Evolutionary conservation across 2,329 filamentous ascomycete genomes (phyloP).

Genomic region (Davidsoniella virescens): DNA sequence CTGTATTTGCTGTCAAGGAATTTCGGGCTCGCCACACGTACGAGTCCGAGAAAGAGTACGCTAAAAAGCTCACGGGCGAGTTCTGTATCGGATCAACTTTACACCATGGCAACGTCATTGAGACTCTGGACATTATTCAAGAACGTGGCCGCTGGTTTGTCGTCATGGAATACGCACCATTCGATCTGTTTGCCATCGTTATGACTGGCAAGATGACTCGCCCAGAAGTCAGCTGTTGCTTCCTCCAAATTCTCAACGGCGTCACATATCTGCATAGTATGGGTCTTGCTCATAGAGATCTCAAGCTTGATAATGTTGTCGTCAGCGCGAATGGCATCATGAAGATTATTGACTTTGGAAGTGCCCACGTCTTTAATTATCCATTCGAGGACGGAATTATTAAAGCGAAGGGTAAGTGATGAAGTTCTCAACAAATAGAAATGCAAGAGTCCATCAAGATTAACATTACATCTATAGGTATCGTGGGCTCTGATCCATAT

Average conservation of each 20-base stretch:
- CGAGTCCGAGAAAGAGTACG: conserved; percentile 88
- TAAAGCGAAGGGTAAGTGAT: conserved; percentile 53
- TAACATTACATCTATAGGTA: conserved; percentile 25
- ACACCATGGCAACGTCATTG: conserved; percentile 95
- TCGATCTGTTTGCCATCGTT: conserved; percentile 89
- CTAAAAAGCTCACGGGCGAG: conserved; percentile 94
- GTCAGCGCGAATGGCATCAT: conserved; percentile 93
- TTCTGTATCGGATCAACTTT: conserved; percentile 96
- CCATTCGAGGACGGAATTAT: conserved; percentile 87
- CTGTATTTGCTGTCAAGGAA: conserved; percentile 94
- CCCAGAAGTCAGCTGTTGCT: conserved; percentile 79
- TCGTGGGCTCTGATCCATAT: conserved; percentile 80
- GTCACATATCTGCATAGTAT: conserved; percentile 91
- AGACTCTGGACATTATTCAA: conserved; percentile 89
- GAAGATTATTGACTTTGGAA: conserved; percentile 99
- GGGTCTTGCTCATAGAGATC: conserved; percentile 82
- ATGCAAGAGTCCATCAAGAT: conserved; percentile 1
- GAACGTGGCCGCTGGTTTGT: conserved; percentile 94
- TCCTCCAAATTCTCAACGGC: conserved; percentile 85
- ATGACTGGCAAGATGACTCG: conserved; percentile 97
- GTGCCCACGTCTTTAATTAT: conserved; percentile 91
- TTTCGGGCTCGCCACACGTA: conserved; percentile 85
- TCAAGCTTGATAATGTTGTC: conserved; percentile 96
- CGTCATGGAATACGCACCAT: conserved; percentile 98
- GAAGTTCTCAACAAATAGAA: background rate